Evolutionary conservation across 192 early-diverging fungal species (phyloP), one percentile per base, ranked within the genome.

Genomic region (Lunasporangiospora selenospora): DNA sequence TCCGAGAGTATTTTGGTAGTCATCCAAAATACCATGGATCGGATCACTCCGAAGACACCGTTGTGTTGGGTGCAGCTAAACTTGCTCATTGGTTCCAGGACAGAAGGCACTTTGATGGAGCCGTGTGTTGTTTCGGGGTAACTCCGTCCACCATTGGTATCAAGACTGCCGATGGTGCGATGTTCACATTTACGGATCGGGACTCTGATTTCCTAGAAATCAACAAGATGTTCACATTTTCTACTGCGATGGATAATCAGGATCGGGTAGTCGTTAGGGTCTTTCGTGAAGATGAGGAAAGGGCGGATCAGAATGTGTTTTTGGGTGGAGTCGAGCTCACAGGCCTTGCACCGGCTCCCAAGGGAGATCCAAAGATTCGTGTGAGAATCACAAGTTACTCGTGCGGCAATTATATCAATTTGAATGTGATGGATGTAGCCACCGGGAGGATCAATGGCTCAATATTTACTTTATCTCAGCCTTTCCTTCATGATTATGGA

Each of bases 71-170:
- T 75, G 92, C 90, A 34, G 91, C 91, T 23, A 89, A 91, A 46
- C 88, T 89, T 76, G 90, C 82, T 29, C 34, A 48, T 34, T 37
- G 44, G 56, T 36, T 24, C 56, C 30, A 7, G n/a, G n/a, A 58
- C 29, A 33, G 26, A 32, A 16, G 16, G 8, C 21, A 37, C n/a
- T 23, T 4, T 34, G 18, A 7, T 16, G 91, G 85, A 52, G 78
- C 84, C 38, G 78, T 89, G 38, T 77, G 79, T 55, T 59, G 45
- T 38, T 1, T 9, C 0, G 85, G 83, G 49, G 81, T n/a, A n/a
- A n/a, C n/a, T n/a, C n/a, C n/a, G n/a, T n/a, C n/a, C n/a, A n/a
- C 93, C 15, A 84, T 96, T 51, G 95, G 95, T 81, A 95, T 97
- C 75, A 93, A 95, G 79, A 95, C 92, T 44, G 78, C 93, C 21